phyloP scores from a whole-genome alignment of 2,329 filamentous ascomycete genomes.

The Sporothrix globosa region DNA sequence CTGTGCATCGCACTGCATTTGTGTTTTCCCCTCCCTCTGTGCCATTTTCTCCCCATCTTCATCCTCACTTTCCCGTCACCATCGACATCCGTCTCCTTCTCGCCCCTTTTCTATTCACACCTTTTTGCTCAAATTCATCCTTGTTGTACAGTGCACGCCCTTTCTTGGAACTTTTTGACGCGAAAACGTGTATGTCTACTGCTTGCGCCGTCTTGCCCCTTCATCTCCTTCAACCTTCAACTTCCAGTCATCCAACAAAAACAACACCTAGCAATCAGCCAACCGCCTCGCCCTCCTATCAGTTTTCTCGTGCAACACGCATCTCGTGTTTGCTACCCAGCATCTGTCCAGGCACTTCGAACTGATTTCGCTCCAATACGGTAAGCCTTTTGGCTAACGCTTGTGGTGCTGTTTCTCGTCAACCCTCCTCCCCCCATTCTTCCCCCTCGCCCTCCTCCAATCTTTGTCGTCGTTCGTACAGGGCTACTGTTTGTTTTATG shows the following conservation, averaged over 20 bases:
- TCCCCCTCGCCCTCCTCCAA: no score
- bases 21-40: background rate
- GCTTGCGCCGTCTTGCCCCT: conserved; percentile 18
- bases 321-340: background rate
- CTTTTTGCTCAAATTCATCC: conserved; percentile 29
- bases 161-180: conserved; percentile 38
- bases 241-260: conserved; percentile 24
- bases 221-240: background rate
- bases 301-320: conserved; percentile 10
- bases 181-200: conserved; percentile 34
- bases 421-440: background rate
- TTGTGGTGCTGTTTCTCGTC: background rate
- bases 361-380: conserved; percentile 2
- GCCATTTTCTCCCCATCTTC: background rate
- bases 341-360: background rate
- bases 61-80: background rate
- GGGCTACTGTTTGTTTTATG: background rate
- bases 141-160: conserved; percentile 15
- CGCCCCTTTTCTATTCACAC: background rate
- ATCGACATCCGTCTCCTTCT: conserved; percentile 11
- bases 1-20: conserved; percentile 1
- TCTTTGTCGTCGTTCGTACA: no score
- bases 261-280: conserved; percentile 12
- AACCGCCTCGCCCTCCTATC: conserved; percentile 4
- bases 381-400: conserved; percentile 24